Base-by-base conservation (phyloP, 2,329 filamentous ascomycete genomes). In the Neophaeococcomyces mojaviensis region DNA sequence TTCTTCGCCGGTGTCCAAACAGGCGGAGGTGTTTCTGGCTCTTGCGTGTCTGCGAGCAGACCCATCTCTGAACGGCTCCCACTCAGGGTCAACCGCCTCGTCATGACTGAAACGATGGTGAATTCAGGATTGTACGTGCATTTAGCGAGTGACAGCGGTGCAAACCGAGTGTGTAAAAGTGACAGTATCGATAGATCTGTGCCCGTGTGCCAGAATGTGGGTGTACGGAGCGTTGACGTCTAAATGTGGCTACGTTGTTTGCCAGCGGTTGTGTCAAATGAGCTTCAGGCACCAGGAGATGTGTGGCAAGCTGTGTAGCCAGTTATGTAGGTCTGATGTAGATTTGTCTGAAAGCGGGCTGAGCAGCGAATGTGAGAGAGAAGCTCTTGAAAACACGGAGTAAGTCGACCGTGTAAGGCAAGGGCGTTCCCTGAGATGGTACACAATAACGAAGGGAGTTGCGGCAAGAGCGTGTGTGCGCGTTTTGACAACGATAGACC, bases 41-140 rank as follows among this genome's bases (percentile, higher is more conserved):
- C 41, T 36, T 44, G 39, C 13, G 45, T 46, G 10, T 56, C 54
- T 34, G 49, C 44, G 26, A 56, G 47, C 28, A 55, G 39, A 40
- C 55, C 55, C 54, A 58, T 57, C 44, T 55, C 54, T 34, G 50
- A 51, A 43, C 52, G 55, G 45, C 41, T 53, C 35, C 49, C 51
- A 43, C 49, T 55, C 48, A 58, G 34, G 41, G 55, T 57, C 20
- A 58, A 46, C 47, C 55, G 38, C 33, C 55, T 49, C 31, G 53
- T 57, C 52, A 58, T 57, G 28, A 30, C 22, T 44, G 8, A 18
- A 32, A 22, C 3, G 32, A 4, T 33, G 6, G 9, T n/a, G 30
- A 28, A 16, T 6, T 44, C 15, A 36, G 20, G 3, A 20, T 37
- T 18, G 33, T 18, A 28, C 15, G 32, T 36, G 32, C 41, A 44